These are phyloP conservation scores for Vinca minor DNA, from an alignment of 257 asterid species.

Conservation along the genomic window DNA sequence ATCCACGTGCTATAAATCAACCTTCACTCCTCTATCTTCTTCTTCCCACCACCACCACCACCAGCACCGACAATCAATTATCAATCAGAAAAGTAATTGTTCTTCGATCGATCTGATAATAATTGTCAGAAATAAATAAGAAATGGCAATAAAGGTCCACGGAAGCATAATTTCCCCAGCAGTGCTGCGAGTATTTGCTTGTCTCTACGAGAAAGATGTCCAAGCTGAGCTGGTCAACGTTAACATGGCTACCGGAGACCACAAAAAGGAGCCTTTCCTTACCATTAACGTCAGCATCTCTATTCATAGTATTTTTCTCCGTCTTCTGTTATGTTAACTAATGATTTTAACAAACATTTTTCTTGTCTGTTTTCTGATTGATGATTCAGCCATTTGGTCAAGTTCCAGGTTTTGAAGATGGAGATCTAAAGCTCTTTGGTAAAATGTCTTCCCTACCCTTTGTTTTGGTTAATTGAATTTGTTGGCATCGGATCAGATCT, in stretches of 20 bases:
- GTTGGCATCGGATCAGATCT: too few relatives aligned
- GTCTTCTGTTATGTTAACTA: too few relatives aligned
- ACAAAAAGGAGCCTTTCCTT: conserved; percentile 45
- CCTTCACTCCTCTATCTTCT: too few relatives aligned
- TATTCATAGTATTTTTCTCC: too few relatives aligned
- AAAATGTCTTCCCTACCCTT: neutral
- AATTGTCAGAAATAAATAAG: too few relatives aligned
- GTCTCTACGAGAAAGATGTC: conserved; percentile 45
- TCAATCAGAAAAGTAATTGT: too few relatives aligned
- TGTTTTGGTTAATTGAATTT: too few relatives aligned
- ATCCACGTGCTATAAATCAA: too few relatives aligned
- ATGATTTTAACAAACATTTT: too few relatives aligned
- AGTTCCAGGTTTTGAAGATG: conserved; percentile 41
- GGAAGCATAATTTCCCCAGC: conserved; percentile 33
- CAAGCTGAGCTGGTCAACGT: conserved; percentile 31
- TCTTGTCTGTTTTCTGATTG: neutral
- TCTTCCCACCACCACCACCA: too few relatives aligned
- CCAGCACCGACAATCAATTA: too few relatives aligned
- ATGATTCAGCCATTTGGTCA: conserved; percentile 41
- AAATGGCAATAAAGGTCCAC: conserved; percentile 38
- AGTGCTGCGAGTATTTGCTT: conserved; percentile 29
- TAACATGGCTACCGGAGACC: conserved; percentile 34
- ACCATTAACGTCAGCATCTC: conserved; percentile 35
- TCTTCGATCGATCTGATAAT: too few relatives aligned
- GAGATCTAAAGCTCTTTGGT: conserved; percentile 33